Evolutionary conservation across 805 yeast genomes (phyloP).

Genomic region (Cyberlindnera mississippiensis): DNA sequence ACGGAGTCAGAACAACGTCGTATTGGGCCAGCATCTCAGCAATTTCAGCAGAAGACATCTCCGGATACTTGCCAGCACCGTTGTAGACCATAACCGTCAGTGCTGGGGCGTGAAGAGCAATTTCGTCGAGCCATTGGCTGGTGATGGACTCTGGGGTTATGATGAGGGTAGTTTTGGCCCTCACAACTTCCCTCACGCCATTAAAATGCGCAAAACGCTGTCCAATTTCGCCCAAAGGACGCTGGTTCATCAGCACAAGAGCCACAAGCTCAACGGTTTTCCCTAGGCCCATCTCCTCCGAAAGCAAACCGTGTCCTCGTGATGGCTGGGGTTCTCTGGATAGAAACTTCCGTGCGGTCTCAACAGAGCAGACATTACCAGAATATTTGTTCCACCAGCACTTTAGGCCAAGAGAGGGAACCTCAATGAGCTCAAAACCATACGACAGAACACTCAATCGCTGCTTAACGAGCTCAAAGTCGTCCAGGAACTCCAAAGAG

Average conservation of each 20-base stretch:
- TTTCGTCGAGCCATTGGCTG: constrained; percentile 83
- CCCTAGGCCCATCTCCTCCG: constrained; percentile 98
- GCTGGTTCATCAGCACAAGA: constrained; percentile 54
- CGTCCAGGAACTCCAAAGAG: constrained; percentile 9
- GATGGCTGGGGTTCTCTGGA: constrained; percentile 21
- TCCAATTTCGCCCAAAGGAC: constrained; percentile 33
- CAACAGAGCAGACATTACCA: constrained; percentile 40
- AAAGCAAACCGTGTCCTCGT: constrained; percentile 52
- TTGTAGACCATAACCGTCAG: constrained; percentile 60
- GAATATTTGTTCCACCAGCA: constrained; percentile 50
- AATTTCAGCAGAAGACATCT: constrained; percentile 30
- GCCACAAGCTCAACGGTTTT: constrained; percentile 85
- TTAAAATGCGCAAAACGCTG: constrained; percentile 6
- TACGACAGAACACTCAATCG: constrained; percentile 41
- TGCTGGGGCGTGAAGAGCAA: constrained; percentile 53
- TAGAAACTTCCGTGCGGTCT: constrained; percentile 30
- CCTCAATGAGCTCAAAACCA: constrained; percentile 45
- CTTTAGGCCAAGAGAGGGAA: constrained; percentile 1
- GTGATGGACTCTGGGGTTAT: constrained; percentile 84
- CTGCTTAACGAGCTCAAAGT: constrained; percentile 26
- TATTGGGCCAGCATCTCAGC: constrained; percentile 53
- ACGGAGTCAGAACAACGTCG: constrained; percentile 82
- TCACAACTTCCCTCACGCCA: constrained; percentile 26
- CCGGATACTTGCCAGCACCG: constrained; percentile 45
- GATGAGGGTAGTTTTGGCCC: constrained; percentile 69